phyloP scores from a whole-genome alignment of 139 green algal species.

The Trebouxia sp. region DNA sequence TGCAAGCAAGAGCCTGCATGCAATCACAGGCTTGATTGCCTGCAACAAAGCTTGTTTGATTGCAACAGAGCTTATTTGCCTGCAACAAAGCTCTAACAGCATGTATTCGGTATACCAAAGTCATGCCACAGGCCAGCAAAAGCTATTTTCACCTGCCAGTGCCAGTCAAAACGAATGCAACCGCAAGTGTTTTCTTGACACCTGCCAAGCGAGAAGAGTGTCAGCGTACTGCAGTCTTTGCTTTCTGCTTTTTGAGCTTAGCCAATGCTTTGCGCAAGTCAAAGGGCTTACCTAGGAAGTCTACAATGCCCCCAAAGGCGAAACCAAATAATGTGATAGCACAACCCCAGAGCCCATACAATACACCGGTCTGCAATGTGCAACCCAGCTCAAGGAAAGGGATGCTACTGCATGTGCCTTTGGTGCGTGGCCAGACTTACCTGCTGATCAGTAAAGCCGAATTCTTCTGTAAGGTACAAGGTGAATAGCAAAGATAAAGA shows the following conservation, averaged over 20 bases:
- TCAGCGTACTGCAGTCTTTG: no score
- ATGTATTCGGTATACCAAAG: background rate
- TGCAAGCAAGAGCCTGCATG: conserved; percentile 40
- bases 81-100: no score
- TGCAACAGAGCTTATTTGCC: no score
- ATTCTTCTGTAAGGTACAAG: conserved; percentile 58
- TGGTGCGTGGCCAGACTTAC: background rate
- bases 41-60: background rate
- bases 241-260: no score
- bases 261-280: no score
- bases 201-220: background rate
- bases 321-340: conserved; percentile 48
- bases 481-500: conserved; percentile 50
- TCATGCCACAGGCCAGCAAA: background rate
- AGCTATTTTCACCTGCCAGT: background rate
- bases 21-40: background rate
- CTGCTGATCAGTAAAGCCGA: conserved; percentile 46
- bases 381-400: background rate
- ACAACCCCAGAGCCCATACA: conserved; percentile 65
- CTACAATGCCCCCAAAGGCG: conserved; percentile 43
- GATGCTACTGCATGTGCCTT: background rate
- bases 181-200: background rate
- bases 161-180: background rate
- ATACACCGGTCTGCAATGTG: conserved; percentile 34
- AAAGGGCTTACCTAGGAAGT: conserved; percentile 54